Percentiles rank a stretch among this genome's conserved stretches.
phyloP scores from a whole-genome alignment of 2,329 filamentous ascomycete genomes.

The Pseudocercospora pini-densiflorae region DNA sequence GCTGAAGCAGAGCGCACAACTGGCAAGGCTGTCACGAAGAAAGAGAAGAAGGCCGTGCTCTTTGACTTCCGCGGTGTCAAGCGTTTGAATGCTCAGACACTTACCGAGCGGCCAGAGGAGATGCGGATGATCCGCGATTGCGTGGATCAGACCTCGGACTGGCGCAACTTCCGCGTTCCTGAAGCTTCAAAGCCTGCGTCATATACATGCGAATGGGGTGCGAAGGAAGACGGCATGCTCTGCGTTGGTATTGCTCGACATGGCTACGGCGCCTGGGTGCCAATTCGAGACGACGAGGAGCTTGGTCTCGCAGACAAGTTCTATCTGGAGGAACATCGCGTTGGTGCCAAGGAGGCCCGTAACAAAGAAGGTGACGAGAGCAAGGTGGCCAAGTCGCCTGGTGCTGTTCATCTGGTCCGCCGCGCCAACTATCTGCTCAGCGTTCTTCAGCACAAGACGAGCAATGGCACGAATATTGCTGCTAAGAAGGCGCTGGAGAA shows the following conservation, averaged over 20 bases:
- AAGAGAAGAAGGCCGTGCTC: conserved; percentile 94
- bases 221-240: conserved; percentile 95
- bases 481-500: conserved; percentile 85
- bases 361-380: conserved; percentile 72
- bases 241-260: conserved; percentile 91
- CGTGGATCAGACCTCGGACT: conserved; percentile 67
- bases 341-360: conserved; percentile 94
- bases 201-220: conserved; percentile 91
- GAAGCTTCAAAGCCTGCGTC: conserved; percentile 91
- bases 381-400: conserved; percentile 81
- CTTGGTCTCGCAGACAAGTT: conserved; percentile 87
- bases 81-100: conserved; percentile 93
- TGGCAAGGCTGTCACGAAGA: conserved; percentile 87
- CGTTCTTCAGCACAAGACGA: conserved; percentile 85
- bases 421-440: conserved; percentile 93
- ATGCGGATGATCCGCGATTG: conserved; percentile 82
- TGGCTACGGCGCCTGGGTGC: conserved; percentile 93
- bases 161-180: conserved; percentile 79
- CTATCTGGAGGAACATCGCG: conserved; percentile 96
- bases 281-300: conserved; percentile 89
- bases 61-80: conserved; percentile 95
- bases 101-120: conserved; percentile 87
- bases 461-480: conserved; percentile 65
- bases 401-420: conserved; percentile 95
- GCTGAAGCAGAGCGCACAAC: conserved; percentile 69